A percentile compares a stretch with the other conserved stretches of the same genome.
These are phyloP conservation scores for Verticillium isaacii DNA, from an alignment of 2,329 filamentous ascomycete genomes.

Conservation along the genomic window DNA sequence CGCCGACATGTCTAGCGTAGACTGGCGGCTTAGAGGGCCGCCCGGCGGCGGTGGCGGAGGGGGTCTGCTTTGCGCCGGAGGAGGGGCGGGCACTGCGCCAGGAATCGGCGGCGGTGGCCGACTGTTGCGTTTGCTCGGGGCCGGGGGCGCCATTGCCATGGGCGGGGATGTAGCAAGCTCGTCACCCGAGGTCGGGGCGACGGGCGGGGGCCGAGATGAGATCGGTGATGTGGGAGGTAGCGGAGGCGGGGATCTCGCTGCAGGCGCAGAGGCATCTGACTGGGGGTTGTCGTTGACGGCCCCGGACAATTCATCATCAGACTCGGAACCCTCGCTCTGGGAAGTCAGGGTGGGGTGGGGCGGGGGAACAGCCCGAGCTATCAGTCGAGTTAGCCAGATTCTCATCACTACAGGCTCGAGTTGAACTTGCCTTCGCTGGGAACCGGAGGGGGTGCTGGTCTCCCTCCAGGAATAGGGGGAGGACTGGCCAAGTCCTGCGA, in stretches of 20 bases:
- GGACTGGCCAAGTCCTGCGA: slow-evolving; percentile 26
- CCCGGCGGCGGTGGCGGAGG: slow-evolving; percentile 64
- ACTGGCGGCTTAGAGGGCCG: slow-evolving; percentile 46
- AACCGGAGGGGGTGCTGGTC: slow-evolving; percentile 53
- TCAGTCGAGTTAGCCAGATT: slow-evolving; percentile 3
- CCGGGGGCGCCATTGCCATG: slow-evolving; percentile 19
- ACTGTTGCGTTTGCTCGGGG: slow-evolving; percentile 48
- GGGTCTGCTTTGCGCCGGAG: slow-evolving; percentile 52
- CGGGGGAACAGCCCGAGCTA: slow-evolving; percentile 60
- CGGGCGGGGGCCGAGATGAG: slow-evolving; percentile 25
- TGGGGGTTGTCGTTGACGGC: slow-evolving; percentile 14
- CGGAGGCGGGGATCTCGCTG: slow-evolving; percentile 32
- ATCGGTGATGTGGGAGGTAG: slow-evolving; percentile 21
- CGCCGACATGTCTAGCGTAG: slow-evolving; percentile 50
- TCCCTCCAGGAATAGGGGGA: slow-evolving; percentile 43
- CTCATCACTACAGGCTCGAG: not conserved
- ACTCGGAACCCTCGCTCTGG: slow-evolving; percentile 74
- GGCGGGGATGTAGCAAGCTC: slow-evolving; percentile 41
- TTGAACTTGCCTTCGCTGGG: slow-evolving; percentile 54
- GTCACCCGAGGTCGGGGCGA: slow-evolving; percentile 29
- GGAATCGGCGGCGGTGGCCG: slow-evolving; percentile 59
- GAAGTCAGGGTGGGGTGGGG: slow-evolving; percentile 52
- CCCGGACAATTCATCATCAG: slow-evolving; percentile 78
- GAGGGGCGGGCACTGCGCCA: slow-evolving; percentile 38
- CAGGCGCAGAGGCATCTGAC: slow-evolving; percentile 1